Evolutionary conservation across 345 rosid species (phyloP), one percentile per base, ranked within the genome.

Genomic region (Capsella bursapastoris): DNA sequence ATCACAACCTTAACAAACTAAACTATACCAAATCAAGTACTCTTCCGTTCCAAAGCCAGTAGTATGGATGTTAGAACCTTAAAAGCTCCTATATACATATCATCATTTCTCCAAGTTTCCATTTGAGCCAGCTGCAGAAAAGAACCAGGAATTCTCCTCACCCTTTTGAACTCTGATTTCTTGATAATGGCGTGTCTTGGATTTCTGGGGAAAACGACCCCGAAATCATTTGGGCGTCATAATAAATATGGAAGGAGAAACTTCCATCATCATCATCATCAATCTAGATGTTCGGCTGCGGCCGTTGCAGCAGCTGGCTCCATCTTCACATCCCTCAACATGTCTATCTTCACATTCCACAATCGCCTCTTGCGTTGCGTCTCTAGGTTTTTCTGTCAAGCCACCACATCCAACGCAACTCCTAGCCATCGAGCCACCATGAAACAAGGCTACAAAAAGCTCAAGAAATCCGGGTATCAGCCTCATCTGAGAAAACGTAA

Each of bases 301-400:
- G 58, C 74, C 2, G 66, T 77, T 16, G 76, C 70, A 16, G 80
- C 69, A 44, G 69, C 97, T 38, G 81, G 85, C 79, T 65, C 85
- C 70, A 57, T 91, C 9, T 51, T 95, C 59, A 45, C 84, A 5
- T 80, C 91, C 44, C 83, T 94, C 65, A 88, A 87, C 83, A 84
- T 45, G 76, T 88, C 95, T 10, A 48, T 89, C 71, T 77, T 56
- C 78, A 83, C 87, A 9, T 90, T 90, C 81, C 89, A 81, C 73
- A 88, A 87, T 67, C 96, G 93, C 52, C 86, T 95, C 61, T 67
- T 78, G 32, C 88, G 74, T 82, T 78, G 91, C 52, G 85, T 91
- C 85, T 83, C 95, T 65, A 87, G 79, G 78, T 67, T 91, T 59
- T 81, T 86, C 47, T 74, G 82, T 35, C 61, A 81, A 47, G 53